These are phyloP conservation scores for Pyrus communis DNA, from an alignment of 306 rosid genomes.

Conservation along the genomic window DNA sequence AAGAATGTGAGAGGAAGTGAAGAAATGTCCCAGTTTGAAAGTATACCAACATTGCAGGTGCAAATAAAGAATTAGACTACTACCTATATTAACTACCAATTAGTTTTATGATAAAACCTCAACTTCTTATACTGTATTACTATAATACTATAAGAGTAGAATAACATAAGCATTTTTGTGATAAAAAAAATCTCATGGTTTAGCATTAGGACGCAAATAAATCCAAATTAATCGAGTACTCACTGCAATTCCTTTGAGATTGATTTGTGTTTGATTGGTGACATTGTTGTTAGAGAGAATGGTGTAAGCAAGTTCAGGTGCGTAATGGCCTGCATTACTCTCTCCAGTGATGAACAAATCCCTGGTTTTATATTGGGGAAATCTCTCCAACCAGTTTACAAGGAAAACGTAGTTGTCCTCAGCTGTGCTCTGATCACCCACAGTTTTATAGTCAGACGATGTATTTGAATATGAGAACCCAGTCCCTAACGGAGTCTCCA, in stretches of 20 bases:
- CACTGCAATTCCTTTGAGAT: slow-evolving; percentile 58
- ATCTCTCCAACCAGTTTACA: slow-evolving; percentile 54
- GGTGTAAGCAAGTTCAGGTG: slow-evolving; percentile 50
- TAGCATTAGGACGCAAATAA: no score
- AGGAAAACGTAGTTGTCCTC: slow-evolving; percentile 46
- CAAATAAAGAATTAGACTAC: no score
- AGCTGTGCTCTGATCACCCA: slow-evolving; percentile 55
- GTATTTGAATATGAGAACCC: slow-evolving; percentile 61
- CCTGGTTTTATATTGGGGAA: slow-evolving; percentile 48
- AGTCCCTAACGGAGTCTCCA: slow-evolving; percentile 62
- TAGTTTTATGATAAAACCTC: no score
- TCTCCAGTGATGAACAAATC: slow-evolving; percentile 56
- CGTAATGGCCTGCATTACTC: slow-evolving; percentile 60
- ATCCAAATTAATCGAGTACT: slow-evolving; percentile 7
- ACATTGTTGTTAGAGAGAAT: slow-evolving; percentile 32
- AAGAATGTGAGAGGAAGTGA: no score
- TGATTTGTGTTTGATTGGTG: slow-evolving; percentile 28
- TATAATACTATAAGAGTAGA: no score
- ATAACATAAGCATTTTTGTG: no score
- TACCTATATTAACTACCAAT: no score
- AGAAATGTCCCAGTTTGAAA: no score
- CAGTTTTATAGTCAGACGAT: slow-evolving; percentile 20
- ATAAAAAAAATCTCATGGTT: no score
- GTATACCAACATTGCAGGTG: no score
- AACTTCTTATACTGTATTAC: no score